Base-by-base conservation (phyloP, 306 rosid genomes). In the Cajanus cajan region DNA sequence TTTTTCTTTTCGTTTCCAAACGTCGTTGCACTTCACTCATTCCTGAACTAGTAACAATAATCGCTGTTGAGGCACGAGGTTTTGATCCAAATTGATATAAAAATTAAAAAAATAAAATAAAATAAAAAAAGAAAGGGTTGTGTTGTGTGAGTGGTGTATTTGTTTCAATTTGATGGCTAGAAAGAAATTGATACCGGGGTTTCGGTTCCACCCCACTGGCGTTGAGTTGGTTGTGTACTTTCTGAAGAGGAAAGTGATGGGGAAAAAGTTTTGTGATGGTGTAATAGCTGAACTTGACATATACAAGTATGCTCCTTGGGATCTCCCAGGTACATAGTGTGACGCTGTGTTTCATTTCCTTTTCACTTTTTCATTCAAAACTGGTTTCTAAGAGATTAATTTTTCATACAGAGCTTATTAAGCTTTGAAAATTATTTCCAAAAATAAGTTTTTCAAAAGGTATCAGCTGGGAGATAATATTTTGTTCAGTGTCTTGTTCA, bases 181-280 rank as follows among this genome's bases (percentile, higher is more conserved):
- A 33, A 2, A 40, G 0, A 83, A 51, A 61, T 68, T 74, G 81
- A 24, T 50, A 73, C 97, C 97, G 18, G 98, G 98, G 4, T 82
- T 89, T 84, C 91, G 96, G 71, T 91, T 91, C 66, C 82, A 84
- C 75, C 97, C 98, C 0, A 87, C 91, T 5, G 88, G 86, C 18
- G 86, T 82, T 48, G 96, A 94, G 83, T 84, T 94, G 55, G 76
- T 90, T 6, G 41, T 28, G 52, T 90, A 48, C 81, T 89, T 84
- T 85, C 80, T 91, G 25, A 88, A 90, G 86, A 89, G 86, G 76
- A 94, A 90, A 83, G 76, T 94, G 2, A 37, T 52, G 55, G 85
- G 86, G 11, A 88, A 74, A 55, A 90, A 48, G 39, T 36, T 84
- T 16, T 70, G 7, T 36, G 0, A 44, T 61, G 78, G 76, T 6